Base-by-base conservation (phyloP, 495 filamentous ascomycete genomes). In the Collariella sp. region DNA sequence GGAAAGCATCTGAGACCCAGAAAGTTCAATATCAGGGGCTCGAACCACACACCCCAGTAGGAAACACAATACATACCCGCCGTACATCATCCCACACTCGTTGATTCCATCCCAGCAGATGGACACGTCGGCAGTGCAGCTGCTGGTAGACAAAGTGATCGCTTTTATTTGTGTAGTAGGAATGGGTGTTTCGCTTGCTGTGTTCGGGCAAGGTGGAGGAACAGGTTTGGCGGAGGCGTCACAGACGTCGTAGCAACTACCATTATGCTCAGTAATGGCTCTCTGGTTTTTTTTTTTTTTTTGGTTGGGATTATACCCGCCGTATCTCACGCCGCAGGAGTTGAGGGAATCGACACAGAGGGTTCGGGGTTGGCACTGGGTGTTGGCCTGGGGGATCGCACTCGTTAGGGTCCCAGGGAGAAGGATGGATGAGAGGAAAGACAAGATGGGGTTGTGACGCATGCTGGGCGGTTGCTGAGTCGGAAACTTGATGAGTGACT, bases 211-310 rank as follows among this genome's bases (percentile, higher is more conserved):
- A 10, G 56, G 55, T 16, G 62, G 62, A 11, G 59, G 24, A 12
- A 50, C 31, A 12, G 62, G 62, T 20, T 55, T 54, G 29, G 33
- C 31, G 15, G 49, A 33, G 11, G 38, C 22, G 26, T 59, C 54
- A 47, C 62, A 64, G 15, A 47, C 42, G n/a, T 64, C 50, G 34
- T 64, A 64, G 45, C 62, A 64, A 20, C 62, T 64, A 9, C 7
- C 11, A 36, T 11, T 1, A 12, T 5, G 16, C 13, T 55, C 35
- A 55, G 52, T 34, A 39, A 29, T 19, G 18, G 29, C 26, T 5
- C 36, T 33, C 23, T 18, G 18, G 43, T 12, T 15, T 24, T 7
- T 40, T 4, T 3, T 2, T 26, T 10, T 22, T 10, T 33, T 10
- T 12, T 22, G 29, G n/a, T n/a, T n/a, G 24, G 5, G 3, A 39